Base-by-base conservation (phyloP, 2,329 filamentous ascomycete species). In the Neofusicoccum umdonicola region DNA sequence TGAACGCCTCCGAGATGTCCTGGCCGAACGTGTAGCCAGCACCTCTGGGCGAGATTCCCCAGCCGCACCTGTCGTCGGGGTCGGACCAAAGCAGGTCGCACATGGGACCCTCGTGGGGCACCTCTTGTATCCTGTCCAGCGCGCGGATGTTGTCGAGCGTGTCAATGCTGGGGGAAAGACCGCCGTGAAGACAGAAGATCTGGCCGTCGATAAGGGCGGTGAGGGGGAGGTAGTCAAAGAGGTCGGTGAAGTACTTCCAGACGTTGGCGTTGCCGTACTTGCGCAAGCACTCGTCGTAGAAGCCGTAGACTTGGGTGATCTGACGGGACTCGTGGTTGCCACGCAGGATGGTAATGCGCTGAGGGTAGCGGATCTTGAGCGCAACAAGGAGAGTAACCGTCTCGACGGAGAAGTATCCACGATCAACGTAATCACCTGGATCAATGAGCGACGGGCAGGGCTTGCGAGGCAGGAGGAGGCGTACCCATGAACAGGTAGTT, bases 401-500 rank as follows among this genome's bases (percentile, higher is more conserved):
- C 85, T 99, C 95, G 71, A 99, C 93, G 34, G 93, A 97, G 83
- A 98, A 99, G 84, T 97, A 99, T 69, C 95, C 95, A 83, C 95
- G 89, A 80, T 99, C 95, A 74, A 99, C 95, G 76, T 98, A 99
- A 80, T 99, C 95, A 77, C 95, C 92, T 96, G 70, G 41, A 37
- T 50, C n/a, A 66, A 42, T 64, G 64, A 67, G 51, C 47, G 47
- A 44, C 39, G 31, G 35, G 48, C 31, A 50, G 51, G 39, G 58
- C 4, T 64, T 37, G 66, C 64, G 37, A 65, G 63, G 51, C 65
- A 68, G 41, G 66, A 66, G 67, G 70, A 66, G 22, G 52, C 62
- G 76, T 82, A 95, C 92, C 93, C 93, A 99, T 98, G 83, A 98
- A 98, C 70, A 98, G 89, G 81, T 98, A 98, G 84, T 98, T 98